Percentiles rank a stretch among this genome's conserved stretches.
Conservation (phyloP, 78 protist genomes). For the Pigoraptor vietnamica region DNA sequence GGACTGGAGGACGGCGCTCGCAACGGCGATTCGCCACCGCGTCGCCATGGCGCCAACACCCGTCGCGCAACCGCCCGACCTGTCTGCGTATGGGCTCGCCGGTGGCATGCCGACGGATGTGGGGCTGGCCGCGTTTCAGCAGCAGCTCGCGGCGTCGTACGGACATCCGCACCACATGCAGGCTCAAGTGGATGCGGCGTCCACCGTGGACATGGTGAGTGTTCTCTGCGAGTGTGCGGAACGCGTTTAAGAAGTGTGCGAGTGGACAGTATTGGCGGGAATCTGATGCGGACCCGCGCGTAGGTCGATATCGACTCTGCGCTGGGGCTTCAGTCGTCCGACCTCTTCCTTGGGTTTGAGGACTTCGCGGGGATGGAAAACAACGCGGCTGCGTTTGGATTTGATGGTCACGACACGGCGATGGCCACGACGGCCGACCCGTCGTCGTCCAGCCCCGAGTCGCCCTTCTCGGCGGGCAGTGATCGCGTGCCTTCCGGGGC, state of each 20-base stretch:
- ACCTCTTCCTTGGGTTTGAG: too few species aligned
- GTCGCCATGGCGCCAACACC: not conserved
- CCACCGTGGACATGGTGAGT: not conserved
- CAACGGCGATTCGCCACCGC: not conserved
- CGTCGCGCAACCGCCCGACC: not conserved
- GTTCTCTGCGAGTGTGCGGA: not conserved
- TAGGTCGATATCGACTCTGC: too few species aligned
- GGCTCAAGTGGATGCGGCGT: not conserved
- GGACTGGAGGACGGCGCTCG: not conserved
- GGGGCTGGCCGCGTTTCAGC: not conserved
- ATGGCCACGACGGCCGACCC: not conserved
- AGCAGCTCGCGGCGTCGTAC: not conserved
- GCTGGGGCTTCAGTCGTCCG: too few species aligned
- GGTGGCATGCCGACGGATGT: not conserved
- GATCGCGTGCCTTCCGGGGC: not conserved
- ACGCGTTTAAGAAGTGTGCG: too few species aligned
- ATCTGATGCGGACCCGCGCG: not conserved
- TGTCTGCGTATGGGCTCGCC: not conserved
- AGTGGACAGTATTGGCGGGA: not conserved
- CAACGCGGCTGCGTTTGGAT: not conserved
- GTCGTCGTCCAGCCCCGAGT: not conserved
- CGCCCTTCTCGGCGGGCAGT: not conserved
- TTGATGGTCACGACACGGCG: not conserved
- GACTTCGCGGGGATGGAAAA: too few species aligned
- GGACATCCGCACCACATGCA: not conserved